Evolutionary conservation across 352 stramenopile genomes (phyloP), one percentile per base, ranked within the genome.

Genomic region (Globisporangium iwayamae): DNA sequence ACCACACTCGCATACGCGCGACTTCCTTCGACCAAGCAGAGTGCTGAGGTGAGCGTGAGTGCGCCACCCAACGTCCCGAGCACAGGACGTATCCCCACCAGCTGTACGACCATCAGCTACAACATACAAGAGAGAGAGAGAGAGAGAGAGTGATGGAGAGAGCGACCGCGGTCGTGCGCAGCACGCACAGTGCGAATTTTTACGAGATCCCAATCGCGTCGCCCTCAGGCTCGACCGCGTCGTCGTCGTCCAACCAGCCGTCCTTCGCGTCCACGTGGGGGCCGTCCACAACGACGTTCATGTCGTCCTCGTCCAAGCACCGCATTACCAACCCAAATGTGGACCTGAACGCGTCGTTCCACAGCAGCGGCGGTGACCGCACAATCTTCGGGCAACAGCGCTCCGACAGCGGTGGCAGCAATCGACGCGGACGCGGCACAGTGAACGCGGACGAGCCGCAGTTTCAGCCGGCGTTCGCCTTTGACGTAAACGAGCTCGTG

Each of bases 401-500:
- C 43, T 60, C 66, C 30, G 62, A 56, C 34, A 38, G 66, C 30
- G 14, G 39, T 10, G 25, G 28, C 51, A 62, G 39, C 32, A 52
- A 39, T n/a, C 30, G 34, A 30, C 13, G 46, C 48, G 32, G 38
- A 10, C 50, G 55, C 51, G 38, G 51, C 30, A 25, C 22, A 2
- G 38, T 53, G 22, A 55, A 53, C 28, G 39, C 60, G 25, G 60
- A 65, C n/a, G 60, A 54, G 60, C 67, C 73, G 61, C 62, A 59
- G 38, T 83, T 84, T 60, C 73, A 82, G 56, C 73, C 74, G 9
- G 66, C 75, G 9, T 87, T 87, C 66, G 75, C 72, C 11, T 85
- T 87, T 38, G 78, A 87, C 28, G 74, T 87, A 41, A 80, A 87
- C 63, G 65, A 73, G n/a, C 67, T 87, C 22, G 75, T 87, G 62